A percentile compares a stretch with the other conserved stretches of the same genome.
These are phyloP conservation scores for Nepenthes mirabilis DNA, from an alignment of 148 eudicot genomes.

Conservation along the genomic window DNA sequence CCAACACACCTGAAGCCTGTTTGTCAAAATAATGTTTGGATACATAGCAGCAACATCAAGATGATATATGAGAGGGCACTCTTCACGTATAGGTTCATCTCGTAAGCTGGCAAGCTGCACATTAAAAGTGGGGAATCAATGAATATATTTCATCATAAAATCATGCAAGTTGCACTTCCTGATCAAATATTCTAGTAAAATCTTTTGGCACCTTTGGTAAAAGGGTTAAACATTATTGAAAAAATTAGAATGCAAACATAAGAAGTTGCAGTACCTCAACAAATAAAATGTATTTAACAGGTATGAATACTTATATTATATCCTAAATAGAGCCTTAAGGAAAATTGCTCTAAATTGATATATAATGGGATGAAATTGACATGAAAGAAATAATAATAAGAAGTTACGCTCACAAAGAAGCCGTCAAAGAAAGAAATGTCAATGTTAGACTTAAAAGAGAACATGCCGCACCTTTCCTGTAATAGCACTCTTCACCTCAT, in stretches of 20 bases:
- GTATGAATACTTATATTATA: too few species aligned
- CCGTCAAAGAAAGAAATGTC: not conserved
- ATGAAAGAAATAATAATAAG: not conserved
- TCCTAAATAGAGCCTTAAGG: too few species aligned
- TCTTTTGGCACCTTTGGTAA: too few species aligned
- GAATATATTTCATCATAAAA: not conserved
- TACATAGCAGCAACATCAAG: constrained; percentile 99
- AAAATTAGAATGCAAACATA: too few species aligned
- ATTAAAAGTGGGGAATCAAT: not conserved
- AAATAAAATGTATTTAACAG: too few species aligned
- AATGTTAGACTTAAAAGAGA: constrained; percentile 4
- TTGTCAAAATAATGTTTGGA: constrained; percentile 92
- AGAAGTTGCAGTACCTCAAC: too few species aligned
- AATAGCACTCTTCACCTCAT: constrained; percentile 78
- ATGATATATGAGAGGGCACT: constrained; percentile 94
- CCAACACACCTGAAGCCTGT: constrained; percentile 90
- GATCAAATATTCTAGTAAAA: too few species aligned
- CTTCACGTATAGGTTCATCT: constrained; percentile 83
- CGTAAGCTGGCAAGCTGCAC: constrained; percentile 67
- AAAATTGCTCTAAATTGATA: too few species aligned
- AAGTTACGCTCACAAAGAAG: not conserved
- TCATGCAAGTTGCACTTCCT: too few species aligned
- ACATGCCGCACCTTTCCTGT: constrained; percentile 57
- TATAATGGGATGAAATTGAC: too few species aligned
- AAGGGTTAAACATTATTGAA: too few species aligned